These are phyloP conservation scores for Musa troglodytarum DNA, from an alignment of 176 grass and related monocot species.

Conservation along the genomic window DNA sequence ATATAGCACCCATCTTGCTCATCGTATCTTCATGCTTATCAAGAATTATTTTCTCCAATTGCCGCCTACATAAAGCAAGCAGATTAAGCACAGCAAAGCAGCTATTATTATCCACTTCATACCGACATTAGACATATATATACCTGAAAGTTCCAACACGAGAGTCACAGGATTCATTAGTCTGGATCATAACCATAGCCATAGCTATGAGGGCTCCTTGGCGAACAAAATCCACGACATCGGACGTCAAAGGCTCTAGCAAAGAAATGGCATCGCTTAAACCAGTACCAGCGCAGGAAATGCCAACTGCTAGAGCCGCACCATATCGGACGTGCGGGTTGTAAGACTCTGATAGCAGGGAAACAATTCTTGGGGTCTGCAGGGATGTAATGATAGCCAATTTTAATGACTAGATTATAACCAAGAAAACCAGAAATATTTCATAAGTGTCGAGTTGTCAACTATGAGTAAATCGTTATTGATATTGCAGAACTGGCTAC, in stretches of 20 bases:
- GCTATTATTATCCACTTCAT: background rate
- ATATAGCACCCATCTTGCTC: constrained; percentile 99
- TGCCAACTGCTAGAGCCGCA: constrained; percentile 96
- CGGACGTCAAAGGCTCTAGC: constrained; percentile 95
- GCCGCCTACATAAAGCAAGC: constrained; percentile 36
- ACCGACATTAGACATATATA: background rate
- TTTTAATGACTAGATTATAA: constrained; percentile 2
- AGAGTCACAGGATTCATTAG: constrained; percentile 83
- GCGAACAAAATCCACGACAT: constrained; percentile 95
- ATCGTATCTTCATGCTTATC: constrained; percentile 99
- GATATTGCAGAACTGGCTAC: background rate
- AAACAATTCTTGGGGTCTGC: constrained; percentile 98
- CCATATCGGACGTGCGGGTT: constrained; percentile 98
- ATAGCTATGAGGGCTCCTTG: constrained; percentile 97
- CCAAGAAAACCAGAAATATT: background rate
- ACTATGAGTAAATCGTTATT: background rate
- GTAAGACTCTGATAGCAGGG: constrained; percentile 94
- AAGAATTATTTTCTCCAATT: constrained; percentile 98
- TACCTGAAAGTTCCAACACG: constrained; percentile 85
- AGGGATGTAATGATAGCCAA: constrained; percentile 13
- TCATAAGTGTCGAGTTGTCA: background rate
- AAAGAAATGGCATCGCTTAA: constrained; percentile 96
- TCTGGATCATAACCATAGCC: constrained; percentile 99
- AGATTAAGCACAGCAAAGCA: background rate
- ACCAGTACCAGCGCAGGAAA: constrained; percentile 90